phyloP scores from a whole-genome alignment of 2,329 filamentous ascomycete genomes.

The Colletotrichum sp. region DNA sequence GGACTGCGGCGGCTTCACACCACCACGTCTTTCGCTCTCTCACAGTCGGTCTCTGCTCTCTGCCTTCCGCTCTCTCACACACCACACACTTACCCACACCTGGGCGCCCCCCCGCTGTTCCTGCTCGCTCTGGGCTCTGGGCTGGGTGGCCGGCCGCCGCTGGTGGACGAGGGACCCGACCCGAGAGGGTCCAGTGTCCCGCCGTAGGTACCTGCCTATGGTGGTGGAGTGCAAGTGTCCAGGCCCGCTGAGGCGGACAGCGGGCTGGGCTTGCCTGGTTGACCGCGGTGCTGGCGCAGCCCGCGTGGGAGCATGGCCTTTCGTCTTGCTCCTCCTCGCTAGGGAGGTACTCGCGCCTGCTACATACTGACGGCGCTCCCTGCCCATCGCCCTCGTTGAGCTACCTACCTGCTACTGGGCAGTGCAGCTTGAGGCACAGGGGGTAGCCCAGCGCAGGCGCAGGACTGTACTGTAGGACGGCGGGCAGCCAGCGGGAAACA shows the following conservation, averaged over 20 bases:
- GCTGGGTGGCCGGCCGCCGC: neutral
- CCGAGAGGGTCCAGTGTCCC: neutral
- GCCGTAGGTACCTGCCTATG: neutral
- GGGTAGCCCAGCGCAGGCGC: neutral
- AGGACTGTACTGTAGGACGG: neutral
- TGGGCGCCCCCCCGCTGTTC: conserved; percentile 1
- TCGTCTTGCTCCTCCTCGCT: neutral
- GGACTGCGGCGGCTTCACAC: conserved; percentile 3
- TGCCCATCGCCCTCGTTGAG: neutral
- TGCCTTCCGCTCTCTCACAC: neutral
- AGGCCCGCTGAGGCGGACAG: neutral
- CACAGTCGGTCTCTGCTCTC: neutral
- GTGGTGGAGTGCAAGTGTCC: neutral
- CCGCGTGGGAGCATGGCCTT: neutral
- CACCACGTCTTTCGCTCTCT: neutral
- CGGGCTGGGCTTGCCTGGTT: neutral
- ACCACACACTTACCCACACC: neutral
- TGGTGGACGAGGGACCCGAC: neutral
- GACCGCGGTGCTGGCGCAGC: neutral
- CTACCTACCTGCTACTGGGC: neutral
- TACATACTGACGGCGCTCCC: neutral
- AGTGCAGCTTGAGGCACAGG: conserved; percentile 16
- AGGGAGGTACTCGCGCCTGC: neutral
- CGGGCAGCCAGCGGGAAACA: neutral
- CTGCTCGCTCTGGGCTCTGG: neutral